Evolutionary conservation across 2,329 filamentous ascomycete genomes (phyloP), one percentile per base, ranked within the genome.

Genomic region (Scedosporium minutisporum): DNA sequence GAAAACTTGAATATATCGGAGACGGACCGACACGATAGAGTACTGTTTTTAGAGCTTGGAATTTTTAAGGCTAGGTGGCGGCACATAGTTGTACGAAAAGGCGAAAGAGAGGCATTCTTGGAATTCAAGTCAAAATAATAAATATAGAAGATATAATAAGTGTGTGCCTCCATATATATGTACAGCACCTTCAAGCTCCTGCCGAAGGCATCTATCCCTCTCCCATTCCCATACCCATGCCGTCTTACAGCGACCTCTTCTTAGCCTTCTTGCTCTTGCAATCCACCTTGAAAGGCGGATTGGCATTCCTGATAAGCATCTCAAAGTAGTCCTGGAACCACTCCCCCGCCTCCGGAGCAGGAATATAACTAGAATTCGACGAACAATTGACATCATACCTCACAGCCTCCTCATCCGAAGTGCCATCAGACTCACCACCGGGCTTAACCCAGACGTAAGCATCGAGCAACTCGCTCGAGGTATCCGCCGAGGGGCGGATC

Each of bases 371-470:
- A 67, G 82, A 79, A 1, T 73, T 65, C 7, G 76, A 73, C 29
- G 84, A 83, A 65, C 84, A 87, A 72, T 68, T 67, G 64, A 67
- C 67, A 63, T 72, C 70, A 38, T 72, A 72, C 53, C 70, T 79
- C 21, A 73, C 66, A 9, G 83, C 77, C 41, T 68, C 73, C 46
- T 74, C 76, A 68, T 83, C 73, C 42, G 77, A 80, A 44, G 78
- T 80, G 65, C 78, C 78, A 65, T 81, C 78, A 55, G 76, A 89
- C 70, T 82, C 80, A 65, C 80, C 80, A 66, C 87, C 87, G 4
- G 87, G 87, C 80, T 89, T 89, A 67, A 88, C 76, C 87, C 87
- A 89, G 63, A 88, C 86, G 66, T 89, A 86, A 48, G 86, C 85
- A 71, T 89, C 87, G 41, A 82, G 77, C 18, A 86, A 75, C 1